These are phyloP conservation scores for Mycena sp. DNA, from an alignment of 1,284 basidiomycete genomes.

Conservation along the genomic window DNA sequence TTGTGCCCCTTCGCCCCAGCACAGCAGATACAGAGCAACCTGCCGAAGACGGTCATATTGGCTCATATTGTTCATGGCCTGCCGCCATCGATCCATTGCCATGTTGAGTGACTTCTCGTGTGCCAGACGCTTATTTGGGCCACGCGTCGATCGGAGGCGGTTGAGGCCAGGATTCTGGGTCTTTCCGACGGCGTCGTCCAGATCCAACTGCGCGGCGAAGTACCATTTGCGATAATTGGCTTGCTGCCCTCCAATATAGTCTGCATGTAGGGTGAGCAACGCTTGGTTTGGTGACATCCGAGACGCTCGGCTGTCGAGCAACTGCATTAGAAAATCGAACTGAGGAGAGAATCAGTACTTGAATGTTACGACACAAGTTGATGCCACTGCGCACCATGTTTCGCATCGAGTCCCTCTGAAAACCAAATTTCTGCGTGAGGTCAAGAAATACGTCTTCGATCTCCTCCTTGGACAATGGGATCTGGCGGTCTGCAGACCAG, in stretches of 20 bases:
- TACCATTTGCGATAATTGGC: constrained; percentile 99
- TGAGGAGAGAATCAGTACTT: constrained; percentile 33
- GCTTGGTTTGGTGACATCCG: constrained; percentile 98
- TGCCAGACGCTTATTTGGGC: constrained; percentile 10
- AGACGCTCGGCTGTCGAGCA: constrained; percentile 94
- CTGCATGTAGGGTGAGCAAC: constrained; percentile 93
- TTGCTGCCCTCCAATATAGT: constrained; percentile 98
- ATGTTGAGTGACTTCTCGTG: constrained; percentile 88
- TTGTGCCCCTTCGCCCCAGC: constrained; percentile 99
- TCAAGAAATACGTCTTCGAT: constrained; percentile 99
- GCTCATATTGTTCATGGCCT: constrained; percentile 99
- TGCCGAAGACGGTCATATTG: constrained; percentile 98
- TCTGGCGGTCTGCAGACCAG: constrained; percentile 91
- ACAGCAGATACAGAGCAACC: constrained; percentile 94
- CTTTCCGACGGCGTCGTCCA: constrained; percentile 96
- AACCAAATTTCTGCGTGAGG: constrained; percentile 98
- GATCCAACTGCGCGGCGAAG: constrained; percentile 98
- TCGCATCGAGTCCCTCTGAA: constrained; percentile 92
- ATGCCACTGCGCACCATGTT: constrained; percentile 76
- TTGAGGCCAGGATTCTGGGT: constrained; percentile 92
- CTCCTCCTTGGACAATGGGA: constrained; percentile 97
- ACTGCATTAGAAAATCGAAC: constrained; percentile 99
- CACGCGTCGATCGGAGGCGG: constrained; percentile 47
- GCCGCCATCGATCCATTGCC: constrained; percentile 94
- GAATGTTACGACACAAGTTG: neutral